Evolutionary conservation across 1,284 basidiomycete genomes (phyloP).

Genomic region (Cronartium ribicola): DNA sequence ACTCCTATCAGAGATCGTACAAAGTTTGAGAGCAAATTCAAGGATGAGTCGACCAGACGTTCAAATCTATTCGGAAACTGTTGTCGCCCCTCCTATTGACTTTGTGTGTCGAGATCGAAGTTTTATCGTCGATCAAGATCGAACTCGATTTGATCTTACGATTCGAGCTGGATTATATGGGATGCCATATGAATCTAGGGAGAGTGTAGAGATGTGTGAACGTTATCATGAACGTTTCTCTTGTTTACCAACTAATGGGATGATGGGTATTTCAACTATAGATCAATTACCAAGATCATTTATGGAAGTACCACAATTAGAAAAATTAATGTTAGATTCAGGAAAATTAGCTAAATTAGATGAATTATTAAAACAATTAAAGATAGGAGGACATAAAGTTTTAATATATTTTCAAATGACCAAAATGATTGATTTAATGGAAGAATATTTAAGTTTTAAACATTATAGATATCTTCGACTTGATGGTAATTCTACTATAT

Average conservation of each 20-base stretch:
- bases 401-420: slow-evolving; percentile 99
- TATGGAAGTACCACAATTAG: slow-evolving; percentile 92
- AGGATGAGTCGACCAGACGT: slow-evolving; percentile 73
- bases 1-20: slow-evolving; percentile 62
- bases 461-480: slow-evolving; percentile 96
- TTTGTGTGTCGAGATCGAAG: slow-evolving; percentile 71
- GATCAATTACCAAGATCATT: slow-evolving; percentile 76
- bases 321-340: slow-evolving; percentile 93
- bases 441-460: slow-evolving; percentile 95
- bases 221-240: slow-evolving; percentile 61
- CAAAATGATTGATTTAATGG: slow-evolving; percentile 98
- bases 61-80: slow-evolving; percentile 75
- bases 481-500: slow-evolving; percentile 91
- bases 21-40: slow-evolving; percentile 65
- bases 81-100: slow-evolving; percentile 75
- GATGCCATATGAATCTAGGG: slow-evolving; percentile 65
- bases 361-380: slow-evolving; percentile 80
- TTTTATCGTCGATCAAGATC: slow-evolving; percentile 69
- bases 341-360: slow-evolving; percentile 92
- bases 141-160: slow-evolving; percentile 57
- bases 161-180: slow-evolving; percentile 79
- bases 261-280: slow-evolving; percentile 64
- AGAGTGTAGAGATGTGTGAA: slow-evolving; percentile 61
- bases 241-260: slow-evolving; percentile 63
- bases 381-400: slow-evolving; percentile 87